Percentiles rank a stretch among this genome's conserved stretches.
These are phyloP conservation scores for Boletus fagicola DNA, from an alignment of 768 basidiomycete species.

Conservation along the genomic window DNA sequence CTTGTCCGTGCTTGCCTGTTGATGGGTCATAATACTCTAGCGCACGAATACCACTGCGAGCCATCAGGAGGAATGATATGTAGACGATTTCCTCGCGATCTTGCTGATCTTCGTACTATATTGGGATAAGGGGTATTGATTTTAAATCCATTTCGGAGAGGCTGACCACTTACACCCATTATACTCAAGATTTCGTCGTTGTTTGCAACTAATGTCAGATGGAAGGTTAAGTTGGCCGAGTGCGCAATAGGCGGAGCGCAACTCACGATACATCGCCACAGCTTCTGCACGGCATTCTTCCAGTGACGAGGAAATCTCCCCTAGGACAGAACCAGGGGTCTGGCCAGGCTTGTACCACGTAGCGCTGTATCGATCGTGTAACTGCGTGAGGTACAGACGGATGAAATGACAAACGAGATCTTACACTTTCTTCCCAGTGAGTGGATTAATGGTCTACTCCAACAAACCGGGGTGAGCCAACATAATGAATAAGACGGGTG, in stretches of 20 bases:
- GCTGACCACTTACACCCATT: slow-evolving; percentile 58
- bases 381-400: not conserved
- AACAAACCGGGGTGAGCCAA: not conserved
- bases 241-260: not conserved
- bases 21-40: slow-evolving; percentile 82
- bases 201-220: slow-evolving; percentile 53
- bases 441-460: slow-evolving; percentile 72
- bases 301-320: slow-evolving; percentile 86
- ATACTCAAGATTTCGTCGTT: slow-evolving; percentile 76
- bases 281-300: slow-evolving; percentile 93
- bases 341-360: slow-evolving; percentile 91
- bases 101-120: slow-evolving; percentile 62
- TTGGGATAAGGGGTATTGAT: not conserved
- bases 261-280: slow-evolving; percentile 75
- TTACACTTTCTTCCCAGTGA: slow-evolving; percentile 75
- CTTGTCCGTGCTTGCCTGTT: slow-evolving; percentile 82
- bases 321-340: slow-evolving; percentile 77
- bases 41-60: slow-evolving; percentile 74
- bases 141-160: not conserved
- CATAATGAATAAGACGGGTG: not conserved
- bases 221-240: not conserved
- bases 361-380: slow-evolving; percentile 39
- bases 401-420: slow-evolving; percentile 16
- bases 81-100: slow-evolving; percentile 78
- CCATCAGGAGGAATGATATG: slow-evolving; percentile 82